A percentile compares a stretch with the other conserved stretches of the same genome.
These are phyloP conservation scores for Alloteropsis semialata DNA, from an alignment of 176 grass and related monocot species.

Conservation along the genomic window DNA sequence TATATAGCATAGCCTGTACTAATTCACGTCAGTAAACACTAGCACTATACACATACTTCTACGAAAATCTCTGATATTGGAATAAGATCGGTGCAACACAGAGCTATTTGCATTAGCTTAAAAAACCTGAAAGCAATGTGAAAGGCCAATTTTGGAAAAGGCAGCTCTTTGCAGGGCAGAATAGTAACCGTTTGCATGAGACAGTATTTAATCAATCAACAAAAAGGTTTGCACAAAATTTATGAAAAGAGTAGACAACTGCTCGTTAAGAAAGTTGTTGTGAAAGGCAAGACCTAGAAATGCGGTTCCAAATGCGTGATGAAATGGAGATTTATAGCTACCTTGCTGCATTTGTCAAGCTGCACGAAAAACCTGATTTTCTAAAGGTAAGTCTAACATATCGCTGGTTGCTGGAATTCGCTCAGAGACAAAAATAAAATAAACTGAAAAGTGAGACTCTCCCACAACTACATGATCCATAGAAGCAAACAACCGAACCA, in stretches of 20 bases:
- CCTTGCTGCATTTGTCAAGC: neutral
- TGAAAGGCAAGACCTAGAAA: conserved; percentile 14
- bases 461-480: neutral
- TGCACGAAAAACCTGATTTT: neutral
- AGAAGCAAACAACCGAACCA: conserved; percentile 11
- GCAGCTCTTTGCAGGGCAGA: neutral
- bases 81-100: neutral
- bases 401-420: conserved; percentile 6
- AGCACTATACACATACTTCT: neutral
- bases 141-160: neutral
- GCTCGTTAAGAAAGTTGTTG: neutral
- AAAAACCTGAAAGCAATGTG: neutral
- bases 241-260: neutral
- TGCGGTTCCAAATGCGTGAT: neutral
- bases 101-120: neutral
- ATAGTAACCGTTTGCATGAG: conserved; percentile 2
- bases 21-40: neutral
- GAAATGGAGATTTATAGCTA: neutral
- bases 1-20: neutral
- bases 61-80: conserved; percentile 1
- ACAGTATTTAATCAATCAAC: neutral
- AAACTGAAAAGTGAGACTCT: conserved; percentile 4
- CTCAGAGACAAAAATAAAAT: conserved; percentile 31
- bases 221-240: neutral
- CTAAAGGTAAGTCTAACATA: neutral